Evolutionary conservation across 1,139 yeast genomes (phyloP).

Genomic region (Lodderomyces theae): DNA sequence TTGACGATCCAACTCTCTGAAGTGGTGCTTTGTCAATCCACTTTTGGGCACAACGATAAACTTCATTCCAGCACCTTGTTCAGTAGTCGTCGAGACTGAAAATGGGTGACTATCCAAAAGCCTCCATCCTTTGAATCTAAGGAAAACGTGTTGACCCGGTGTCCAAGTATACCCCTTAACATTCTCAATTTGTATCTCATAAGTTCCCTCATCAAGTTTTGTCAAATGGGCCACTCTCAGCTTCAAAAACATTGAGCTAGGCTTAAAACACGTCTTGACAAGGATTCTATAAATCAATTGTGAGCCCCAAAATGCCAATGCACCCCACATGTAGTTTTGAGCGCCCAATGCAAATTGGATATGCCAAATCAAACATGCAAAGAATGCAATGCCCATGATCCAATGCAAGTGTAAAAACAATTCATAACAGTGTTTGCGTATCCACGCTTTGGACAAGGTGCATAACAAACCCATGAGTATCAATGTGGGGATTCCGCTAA

Average conservation of each 20-base stretch:
- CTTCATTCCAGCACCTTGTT: constrained; percentile 32
- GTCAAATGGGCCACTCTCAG: constrained; percentile 44
- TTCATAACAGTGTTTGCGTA: constrained; percentile 51
- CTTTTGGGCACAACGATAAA: constrained; percentile 49
- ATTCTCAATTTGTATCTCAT: constrained; percentile 42
- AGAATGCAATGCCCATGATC: constrained; percentile 54
- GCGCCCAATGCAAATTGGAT: constrained; percentile 35
- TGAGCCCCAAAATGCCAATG: constrained; percentile 54
- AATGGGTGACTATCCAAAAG: constrained; percentile 62
- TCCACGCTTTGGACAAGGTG: constrained; percentile 40
- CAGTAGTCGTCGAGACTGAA: constrained; percentile 45
- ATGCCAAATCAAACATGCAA: constrained; percentile 55
- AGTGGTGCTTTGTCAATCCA: constrained; percentile 47
- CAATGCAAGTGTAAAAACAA: constrained; percentile 56
- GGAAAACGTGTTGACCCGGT: constrained; percentile 62
- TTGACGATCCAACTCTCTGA: constrained; percentile 26
- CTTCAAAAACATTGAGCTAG: constrained; percentile 41
- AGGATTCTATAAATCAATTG: constrained; percentile 52
- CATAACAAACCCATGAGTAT: constrained; percentile 47
- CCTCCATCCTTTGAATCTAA: constrained; percentile 47
- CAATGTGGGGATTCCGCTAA: constrained; percentile 43
- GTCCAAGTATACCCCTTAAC: constrained; percentile 43
- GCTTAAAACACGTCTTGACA: constrained; percentile 50
- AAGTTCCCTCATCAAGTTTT: constrained; percentile 31
- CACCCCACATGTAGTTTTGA: constrained; percentile 52